Base-by-base conservation (phyloP, 2,329 filamentous ascomycete species). In the Zopfia rhizophila region DNA sequence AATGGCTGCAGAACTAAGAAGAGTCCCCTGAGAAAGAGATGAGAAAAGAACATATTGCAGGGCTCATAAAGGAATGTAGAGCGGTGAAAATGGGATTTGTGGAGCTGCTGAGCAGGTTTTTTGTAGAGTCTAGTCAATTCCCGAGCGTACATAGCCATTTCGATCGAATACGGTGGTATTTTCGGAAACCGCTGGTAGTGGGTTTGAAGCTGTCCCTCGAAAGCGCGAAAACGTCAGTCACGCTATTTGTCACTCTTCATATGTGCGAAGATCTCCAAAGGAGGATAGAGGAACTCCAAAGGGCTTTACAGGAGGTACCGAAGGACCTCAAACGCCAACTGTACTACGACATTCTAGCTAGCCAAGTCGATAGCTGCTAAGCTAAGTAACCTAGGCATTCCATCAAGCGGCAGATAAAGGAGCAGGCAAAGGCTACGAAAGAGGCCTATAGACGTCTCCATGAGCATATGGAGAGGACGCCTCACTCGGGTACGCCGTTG, bases 191-290 rank as follows among this genome's bases (percentile, higher is more conserved):
- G 4, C n/a, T 17, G 17, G 44, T 41, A 37, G 44, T 5, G 11
- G 36, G 44, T 11, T 25, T 47, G 37, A 47, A 23, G 13, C 14
- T 40, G 19, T 47, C 37, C 3, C 30, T 47, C 7, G 44, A 47
- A 13, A 40, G 44, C 13, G 37, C 44, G 13, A 47, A 47, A n/a
- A 36, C 22, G 11, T 37, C 44, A 5, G 19, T 41, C 7, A 36
- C 12, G 24, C n/a, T 47, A 8, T 47, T 47, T 28, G n/a, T 41
- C 23, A 18, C n/a, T 12, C 36, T 47, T 35, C 13, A 41, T 4
- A 41, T 31, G 3, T 35, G 2, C 37, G 29, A 41, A 17, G n/a
- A 14, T 14, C 23, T 47, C 7, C 29, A 41, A 3, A 14, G 25
- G 18, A 19, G 17, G 30, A n/a, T 47, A 18, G 2, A 18, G 1